Base-by-base conservation (phyloP, 192 early-diverging fungal species). In the Paraglomus occultum region DNA sequence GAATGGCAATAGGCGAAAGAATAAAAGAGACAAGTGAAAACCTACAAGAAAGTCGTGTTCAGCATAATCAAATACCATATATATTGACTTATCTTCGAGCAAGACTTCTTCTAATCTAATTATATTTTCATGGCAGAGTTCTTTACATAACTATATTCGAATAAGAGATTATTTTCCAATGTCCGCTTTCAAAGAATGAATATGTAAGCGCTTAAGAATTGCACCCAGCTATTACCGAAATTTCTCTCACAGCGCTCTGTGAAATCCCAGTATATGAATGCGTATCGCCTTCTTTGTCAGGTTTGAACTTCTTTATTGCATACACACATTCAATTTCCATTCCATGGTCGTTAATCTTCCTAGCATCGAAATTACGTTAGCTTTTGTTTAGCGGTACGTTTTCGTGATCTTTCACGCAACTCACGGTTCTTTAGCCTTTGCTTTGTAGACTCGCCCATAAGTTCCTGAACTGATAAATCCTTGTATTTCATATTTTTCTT, bases 241-340 rank as follows among this genome's bases (percentile, higher is more conserved):
- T 96, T 74, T 98, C 95, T 72, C 95, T 80, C 60, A 90, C 93
- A 8, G 95, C 95, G 4, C 92, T 94, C 70, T 98, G 95, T 10
- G 94, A 95, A 51, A 98, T 93, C 15, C 94, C 95, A 12, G 84
- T 86, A 57, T 83, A 81, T 1, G 83, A 80, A 20, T 83, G 74
- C 0, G 80, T 82, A 71, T 95, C 95, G 49, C 93, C 94, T 70
- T 95, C 95, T 66, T 92, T 91, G 66, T 98, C 95, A 8, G 94
- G 92, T 70, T 98, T 98, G 75, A 98, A 98, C 83, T 94, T 94
- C 76, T 98, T 98, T 54, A 98, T 96, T 4, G 95, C 95, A 71
- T 90, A 91, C 75, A 95, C 90, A 47, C 84, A 71, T 12, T 76
- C 75, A 14, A 80, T 79, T 45, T 74, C 73, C 47, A 70, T 78